Evolutionary conservation across 2,329 filamentous ascomycete genomes (phyloP), one percentile per base, ranked within the genome.

Genomic region (Macroventuria anomochaeta): DNA sequence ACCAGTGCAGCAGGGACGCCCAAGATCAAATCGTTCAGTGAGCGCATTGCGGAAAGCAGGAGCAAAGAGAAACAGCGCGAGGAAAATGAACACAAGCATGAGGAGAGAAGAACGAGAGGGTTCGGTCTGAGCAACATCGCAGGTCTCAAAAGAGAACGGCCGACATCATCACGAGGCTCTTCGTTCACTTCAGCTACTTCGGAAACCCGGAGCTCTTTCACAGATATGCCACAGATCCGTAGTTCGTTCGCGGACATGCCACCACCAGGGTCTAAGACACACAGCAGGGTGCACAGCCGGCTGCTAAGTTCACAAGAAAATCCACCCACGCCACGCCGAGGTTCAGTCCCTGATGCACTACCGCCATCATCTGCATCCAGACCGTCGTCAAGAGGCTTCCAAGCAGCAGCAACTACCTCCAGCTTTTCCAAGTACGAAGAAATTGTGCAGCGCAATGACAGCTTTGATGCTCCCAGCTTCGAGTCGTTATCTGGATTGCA

Each of bases 401-500:
- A 59, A 18, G 21, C 52, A 2, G 62, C 57, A 18, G 44, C 59
- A 5, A 69, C 63, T 2, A 53, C 62, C 8, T 56, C 68, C n/a
- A 50, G 46, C 20, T 50, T 50, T 18, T 51, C 47, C n/a, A 71
- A 68, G 23, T 69, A 72, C 48, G 64, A 65, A 15, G 68, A 72
- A 23, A 73, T 67, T 10, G 62, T 63, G 21, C 60, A 67, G 46
- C 54, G 69, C 29, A 69, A 71, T 28, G 64, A 70, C 43, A 69
- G 88, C 1, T 83, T 85, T 38, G 96, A 72, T 20, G 65, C 67
- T 1, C 54, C 70, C 2, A 69, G 68, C 36, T 75, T 95, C 65
- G 95, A 99, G 65, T 84, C 90, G 2, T 96, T 93, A 72, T 97
- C 95, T 5, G 85, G 87, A 25, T 80, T 93, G 31, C 92, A 97